Percentiles rank a stretch among this genome's conserved stretches.
Conservation (phyloP, 2,329 filamentous ascomycete genomes). For the Exophiala calicioides region DNA sequence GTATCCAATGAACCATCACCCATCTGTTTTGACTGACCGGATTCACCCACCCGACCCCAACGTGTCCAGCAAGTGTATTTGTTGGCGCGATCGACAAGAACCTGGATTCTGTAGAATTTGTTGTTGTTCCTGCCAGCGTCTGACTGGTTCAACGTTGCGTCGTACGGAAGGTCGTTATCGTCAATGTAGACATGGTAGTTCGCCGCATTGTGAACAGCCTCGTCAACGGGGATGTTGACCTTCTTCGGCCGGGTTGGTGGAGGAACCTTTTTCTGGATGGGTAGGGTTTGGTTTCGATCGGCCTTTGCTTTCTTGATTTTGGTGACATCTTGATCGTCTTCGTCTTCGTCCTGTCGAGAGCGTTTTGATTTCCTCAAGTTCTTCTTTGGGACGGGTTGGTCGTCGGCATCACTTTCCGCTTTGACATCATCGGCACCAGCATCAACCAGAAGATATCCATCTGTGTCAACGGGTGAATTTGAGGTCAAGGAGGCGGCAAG, state of each 20-base stretch:
- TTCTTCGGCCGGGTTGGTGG: conserved; percentile 40
- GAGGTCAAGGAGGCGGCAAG: conserved; percentile 18
- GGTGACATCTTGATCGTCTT: conserved; percentile 8
- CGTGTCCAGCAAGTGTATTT: conserved; percentile 65
- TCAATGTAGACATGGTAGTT: conserved; percentile 65
- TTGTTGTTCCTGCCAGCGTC: conserved; percentile 55
- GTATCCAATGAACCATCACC: conserved; percentile 40
- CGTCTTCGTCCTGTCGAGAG: conserved; percentile 15
- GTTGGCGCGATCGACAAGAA: conserved; percentile 44
- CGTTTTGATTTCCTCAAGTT: conserved; percentile 15
- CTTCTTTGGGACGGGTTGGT: background rate
- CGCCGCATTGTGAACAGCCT: conserved; percentile 40
- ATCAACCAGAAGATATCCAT: conserved; percentile 10
- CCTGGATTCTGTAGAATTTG: conserved; percentile 68
- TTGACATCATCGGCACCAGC: background rate
- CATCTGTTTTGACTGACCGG: conserved; percentile 48
- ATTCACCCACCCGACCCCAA: conserved; percentile 73
- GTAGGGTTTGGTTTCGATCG: conserved; percentile 7
- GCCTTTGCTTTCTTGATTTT: conserved; percentile 11
- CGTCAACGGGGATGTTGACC: conserved; percentile 55
- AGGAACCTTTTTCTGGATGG: too few relatives aligned
- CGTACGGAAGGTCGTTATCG: conserved; percentile 66
- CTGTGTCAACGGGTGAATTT: conserved; percentile 4
- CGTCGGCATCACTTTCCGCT: background rate
- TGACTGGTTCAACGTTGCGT: conserved; percentile 78